Base-by-base conservation (phyloP, 441 rosid species). In the Oxalis stricta region DNA sequence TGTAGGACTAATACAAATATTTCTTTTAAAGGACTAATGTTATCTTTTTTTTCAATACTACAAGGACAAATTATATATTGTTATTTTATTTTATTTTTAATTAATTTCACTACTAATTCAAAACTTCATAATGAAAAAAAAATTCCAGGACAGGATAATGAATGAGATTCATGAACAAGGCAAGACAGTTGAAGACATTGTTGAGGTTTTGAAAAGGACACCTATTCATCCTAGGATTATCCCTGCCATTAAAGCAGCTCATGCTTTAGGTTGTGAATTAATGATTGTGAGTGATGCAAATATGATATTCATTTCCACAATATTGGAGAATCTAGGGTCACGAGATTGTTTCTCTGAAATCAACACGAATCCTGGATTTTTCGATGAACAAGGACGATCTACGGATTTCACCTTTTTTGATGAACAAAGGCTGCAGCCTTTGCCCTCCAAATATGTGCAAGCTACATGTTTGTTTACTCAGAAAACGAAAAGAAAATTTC, bases 151-250 rank as follows among this genome's bases (percentile, higher is more conserved):
- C 39, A 58, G 56, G 47, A 64, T 74, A 74, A 64, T 74, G 81
- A 50, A 55, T 53, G 77, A 74, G 56, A 47, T 71, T 43, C 65
- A 68, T 46, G 56, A 44, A 0, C 36, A 53, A 23, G 77, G 75
- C 0, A 65, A 51, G 33, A 65, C 61, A 10, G 59, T 71, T 21
- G 75, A 68, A 2, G 70, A 68, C 26, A 71, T 74, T 34, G 50
- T 35, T 9, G 66, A 68, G 8, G 72, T 65, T 11, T 21, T 74
- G 6, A 57, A 30, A 18, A 46, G 44, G 44, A 33, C 44, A 23
- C 77, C 84, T 0, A 67, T 73, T 32, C 92, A 77, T 65, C 79
- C 86, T 7, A 55, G 71, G 37, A 55, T 75, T 3, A 53, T 75
- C 18, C 56, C 81, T 7, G 77, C 81, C 35, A 75, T 77, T 15